Conservation (phyloP, 805 yeast species). For the Teunomyces barrocoloradensis region DNA sequence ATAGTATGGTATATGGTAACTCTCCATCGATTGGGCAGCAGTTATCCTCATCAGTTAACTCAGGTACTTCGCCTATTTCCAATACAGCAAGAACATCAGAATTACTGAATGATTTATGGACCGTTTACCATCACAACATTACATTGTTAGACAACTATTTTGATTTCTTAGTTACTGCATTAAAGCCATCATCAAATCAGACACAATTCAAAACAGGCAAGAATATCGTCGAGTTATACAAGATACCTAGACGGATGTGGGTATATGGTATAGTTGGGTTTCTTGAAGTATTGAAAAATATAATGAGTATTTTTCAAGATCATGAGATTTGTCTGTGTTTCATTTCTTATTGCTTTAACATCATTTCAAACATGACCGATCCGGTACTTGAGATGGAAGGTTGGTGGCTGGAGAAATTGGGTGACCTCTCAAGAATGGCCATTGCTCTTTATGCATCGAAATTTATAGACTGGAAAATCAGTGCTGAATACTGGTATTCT, state of each 20-base stretch:
- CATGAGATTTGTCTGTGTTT: constrained; percentile 78
- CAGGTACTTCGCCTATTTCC: constrained; percentile 12
- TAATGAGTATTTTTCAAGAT: constrained; percentile 68
- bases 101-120: constrained; percentile 62
- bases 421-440: constrained; percentile 85
- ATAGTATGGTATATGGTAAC: constrained; percentile 10
- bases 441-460: constrained; percentile 78
- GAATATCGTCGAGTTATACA: constrained; percentile 71
- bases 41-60: constrained; percentile 14
- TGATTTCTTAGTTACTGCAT: constrained; percentile 67
- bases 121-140: constrained; percentile 64
- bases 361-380: constrained; percentile 53
- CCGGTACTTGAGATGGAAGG: constrained; percentile 58
- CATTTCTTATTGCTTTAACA: constrained; percentile 67
- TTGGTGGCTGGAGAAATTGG: constrained; percentile 83
- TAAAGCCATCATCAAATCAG: constrained; percentile 54
- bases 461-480: constrained; percentile 80
- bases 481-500: constrained; percentile 82
- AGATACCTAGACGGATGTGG: constrained; percentile 80
- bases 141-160: constrained; percentile 67
- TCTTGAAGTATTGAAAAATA: constrained; percentile 71
- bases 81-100: constrained; percentile 42
- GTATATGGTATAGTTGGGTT: constrained; percentile 83
- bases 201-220: constrained; percentile 66
- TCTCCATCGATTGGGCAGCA: constrained; percentile 13